Evolutionary conservation across 2,329 filamentous ascomycete species (phyloP).

Genomic region (Xylaria multiplex): DNA sequence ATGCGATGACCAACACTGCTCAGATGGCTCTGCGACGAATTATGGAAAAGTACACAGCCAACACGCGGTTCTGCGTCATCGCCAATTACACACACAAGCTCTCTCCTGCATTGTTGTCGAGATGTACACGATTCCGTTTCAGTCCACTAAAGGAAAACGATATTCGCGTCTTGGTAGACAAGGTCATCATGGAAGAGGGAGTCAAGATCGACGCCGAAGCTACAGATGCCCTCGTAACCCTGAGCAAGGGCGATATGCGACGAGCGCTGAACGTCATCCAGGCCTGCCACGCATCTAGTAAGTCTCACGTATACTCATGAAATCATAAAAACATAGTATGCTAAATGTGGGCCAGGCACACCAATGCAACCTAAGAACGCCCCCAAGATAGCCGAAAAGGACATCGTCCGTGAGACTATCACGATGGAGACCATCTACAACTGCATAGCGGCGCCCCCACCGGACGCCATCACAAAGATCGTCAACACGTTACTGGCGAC

Average conservation of each 20-base stretch:
- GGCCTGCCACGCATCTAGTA: constrained; percentile 93
- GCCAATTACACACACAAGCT: constrained; percentile 99
- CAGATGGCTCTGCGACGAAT: constrained; percentile 97
- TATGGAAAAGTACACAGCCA: constrained; percentile 99
- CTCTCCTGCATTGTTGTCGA: constrained; percentile 87
- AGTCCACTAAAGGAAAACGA: constrained; percentile 90
- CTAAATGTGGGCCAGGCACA: constrained; percentile 61
- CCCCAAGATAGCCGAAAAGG: constrained; percentile 68
- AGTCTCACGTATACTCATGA: constrained; percentile 43
- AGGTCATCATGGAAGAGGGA: constrained; percentile 86
- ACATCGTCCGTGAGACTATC: constrained; percentile 77
- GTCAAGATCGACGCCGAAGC: constrained; percentile 86
- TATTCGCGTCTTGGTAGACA: constrained; percentile 85
- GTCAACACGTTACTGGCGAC: constrained; percentile 84
- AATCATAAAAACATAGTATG: not conserved
- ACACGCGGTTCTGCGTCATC: constrained; percentile 97
- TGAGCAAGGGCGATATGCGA: constrained; percentile 97
- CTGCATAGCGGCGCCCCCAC: constrained; percentile 95
- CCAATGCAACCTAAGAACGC: constrained; percentile 70
- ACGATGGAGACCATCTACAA: constrained; percentile 97
- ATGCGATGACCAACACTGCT: constrained; percentile 98
- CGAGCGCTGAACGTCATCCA: constrained; percentile 94
- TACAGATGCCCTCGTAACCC: constrained; percentile 80
- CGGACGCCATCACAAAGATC: constrained; percentile 86
- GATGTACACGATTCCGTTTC: constrained; percentile 95